Evolutionary conservation across 768 basidiomycete genomes (phyloP), one percentile per base, ranked within the genome.

Genomic region (Russula sp.): DNA sequence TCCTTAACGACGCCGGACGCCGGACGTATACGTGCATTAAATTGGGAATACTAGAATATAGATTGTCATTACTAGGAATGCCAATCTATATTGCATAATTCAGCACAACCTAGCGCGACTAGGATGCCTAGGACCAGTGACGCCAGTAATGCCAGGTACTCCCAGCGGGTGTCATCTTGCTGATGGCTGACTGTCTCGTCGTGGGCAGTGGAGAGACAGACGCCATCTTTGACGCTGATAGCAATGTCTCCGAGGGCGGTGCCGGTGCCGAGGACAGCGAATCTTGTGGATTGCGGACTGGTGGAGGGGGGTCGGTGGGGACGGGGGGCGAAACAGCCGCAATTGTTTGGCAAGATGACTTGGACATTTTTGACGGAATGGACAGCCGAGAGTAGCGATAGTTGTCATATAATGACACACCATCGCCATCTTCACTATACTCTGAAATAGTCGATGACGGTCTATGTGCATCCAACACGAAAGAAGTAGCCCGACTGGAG

Each of bases 381-480:
- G 86, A 88, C 57, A 78, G 79, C 6, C 84, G 76, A 20, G 87
- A 88, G 66, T 89, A 89, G 27, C 86, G 80, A 70, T 91, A 91
- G 64, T 88, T 82, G 71, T 91, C 89, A 65, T 91, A 91, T 54
- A 91, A 89, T 1, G 78, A 79, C 9, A 81, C 84, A 27, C 82
- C 83, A 58, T 89, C 88, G 83, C 87, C 89, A 58, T 86, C 76
- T 35, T 77, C 76, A 1, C 75, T 75, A 59, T 64, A 67, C 14
- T 67, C 68, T 18, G 69, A 69, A 3, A 50, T 59, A 7, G 65
- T 13, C 11, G 65, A 63, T 34, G 55, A n/a, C 3, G 59, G 59
- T 31, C 59, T 40, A n/a, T 14, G 55, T 14, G 58, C 27, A 20
- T 54, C 54, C 47, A 48, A 13, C 8, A 42, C 47, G 7, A 56